Evolutionary conservation across 2,329 filamentous ascomycete species (phyloP).

Genomic region (Ambrosiella cleistominuta): DNA sequence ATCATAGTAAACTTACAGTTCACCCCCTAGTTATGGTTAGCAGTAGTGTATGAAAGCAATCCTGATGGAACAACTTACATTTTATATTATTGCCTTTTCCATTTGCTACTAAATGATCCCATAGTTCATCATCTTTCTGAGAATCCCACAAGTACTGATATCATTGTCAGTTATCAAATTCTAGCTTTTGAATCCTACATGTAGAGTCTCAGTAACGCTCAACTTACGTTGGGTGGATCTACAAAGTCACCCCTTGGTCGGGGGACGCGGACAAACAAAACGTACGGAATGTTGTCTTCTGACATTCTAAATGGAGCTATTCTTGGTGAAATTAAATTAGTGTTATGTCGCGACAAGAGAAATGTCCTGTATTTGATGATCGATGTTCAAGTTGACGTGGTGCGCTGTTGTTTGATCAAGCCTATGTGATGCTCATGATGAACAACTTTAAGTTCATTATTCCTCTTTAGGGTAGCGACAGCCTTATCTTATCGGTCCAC

Average conservation of each 20-base stretch:
- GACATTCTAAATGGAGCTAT: not conserved
- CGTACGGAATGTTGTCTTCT: conserved; percentile 29
- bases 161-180: too few species aligned
- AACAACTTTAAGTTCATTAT: not conserved
- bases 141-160: conserved; percentile 50
- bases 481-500: not conserved
- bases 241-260: conserved; percentile 75
- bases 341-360: not conserved
- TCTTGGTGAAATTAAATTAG: not conserved
- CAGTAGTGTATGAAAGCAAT: conserved; percentile 14
- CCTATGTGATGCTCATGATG: too few species aligned
- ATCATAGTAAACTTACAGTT: conserved; percentile 40
- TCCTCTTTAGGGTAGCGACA: not conserved
- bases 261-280: conserved; percentile 76
- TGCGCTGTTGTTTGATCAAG: too few species aligned
- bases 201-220: conserved; percentile 17
- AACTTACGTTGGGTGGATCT: conserved; percentile 62
- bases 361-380: not conserved
- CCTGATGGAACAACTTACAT: conserved; percentile 36
- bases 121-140: conserved; percentile 70
- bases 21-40: conserved; percentile 40
- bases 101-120: conserved; percentile 73
- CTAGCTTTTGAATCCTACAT: not conserved
- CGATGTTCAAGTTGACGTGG: not conserved
- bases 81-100: conserved; percentile 63